Percentiles rank a stretch among this genome's conserved stretches.
phyloP scores from a whole-genome alignment of 345 rosid species.

The Anacardium occidentale region DNA sequence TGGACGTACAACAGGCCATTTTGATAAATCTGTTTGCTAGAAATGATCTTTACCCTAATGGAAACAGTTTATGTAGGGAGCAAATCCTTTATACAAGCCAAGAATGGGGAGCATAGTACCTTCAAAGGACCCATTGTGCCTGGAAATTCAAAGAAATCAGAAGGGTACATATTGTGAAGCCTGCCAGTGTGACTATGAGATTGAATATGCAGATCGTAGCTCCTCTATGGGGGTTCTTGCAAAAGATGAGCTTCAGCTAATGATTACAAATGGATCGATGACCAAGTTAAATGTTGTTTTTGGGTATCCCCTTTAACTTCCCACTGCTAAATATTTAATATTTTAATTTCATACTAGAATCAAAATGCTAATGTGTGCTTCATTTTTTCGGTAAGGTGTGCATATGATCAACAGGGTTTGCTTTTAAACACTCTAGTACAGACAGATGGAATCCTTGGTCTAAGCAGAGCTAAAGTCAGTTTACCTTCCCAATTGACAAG shows the following conservation, averaged over 20 bases:
- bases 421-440: constrained; percentile 63
- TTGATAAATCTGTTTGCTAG: not conserved
- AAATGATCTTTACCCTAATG: constrained; percentile 14
- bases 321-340: not conserved
- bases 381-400: constrained; percentile 59
- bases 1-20: not conserved
- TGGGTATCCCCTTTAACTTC: constrained; percentile 48
- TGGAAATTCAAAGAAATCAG: constrained; percentile 64
- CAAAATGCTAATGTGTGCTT: constrained; percentile 17
- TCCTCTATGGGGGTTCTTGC: constrained; percentile 91
- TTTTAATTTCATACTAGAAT: not conserved
- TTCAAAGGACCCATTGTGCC: constrained; percentile 52
- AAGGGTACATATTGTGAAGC: constrained; percentile 44
- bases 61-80: constrained; percentile 61
- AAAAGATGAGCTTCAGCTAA: constrained; percentile 69
- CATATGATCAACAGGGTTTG: constrained; percentile 90
- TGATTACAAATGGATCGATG: constrained; percentile 62
- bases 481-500: constrained; percentile 92
- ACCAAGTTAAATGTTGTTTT: constrained; percentile 57
- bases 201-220: constrained; percentile 91
- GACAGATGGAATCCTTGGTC: constrained; percentile 91
- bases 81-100: constrained; percentile 80
- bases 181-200: constrained; percentile 89
- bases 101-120: constrained; percentile 48
- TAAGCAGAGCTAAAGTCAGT: constrained; percentile 80